A percentile compares a stretch with the other conserved stretches of the same genome.
Evolutionary conservation across 352 stramenopile species (phyloP).

Genomic region (Thraustotheca clavata): DNA sequence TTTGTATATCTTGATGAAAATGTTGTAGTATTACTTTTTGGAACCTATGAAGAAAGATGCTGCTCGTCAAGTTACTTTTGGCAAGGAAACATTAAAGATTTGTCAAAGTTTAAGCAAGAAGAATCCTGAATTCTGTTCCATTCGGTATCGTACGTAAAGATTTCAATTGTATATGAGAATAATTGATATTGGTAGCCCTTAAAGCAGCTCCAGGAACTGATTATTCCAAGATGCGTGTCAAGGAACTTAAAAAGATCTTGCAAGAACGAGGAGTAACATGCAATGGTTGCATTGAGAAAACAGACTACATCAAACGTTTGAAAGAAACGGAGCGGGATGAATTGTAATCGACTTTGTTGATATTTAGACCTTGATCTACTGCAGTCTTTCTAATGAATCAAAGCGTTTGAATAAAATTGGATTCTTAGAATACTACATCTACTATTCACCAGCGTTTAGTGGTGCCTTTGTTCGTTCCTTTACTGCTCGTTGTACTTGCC

Average conservation of each 20-base stretch:
- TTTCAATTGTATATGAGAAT: background rate
- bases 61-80: conserved; percentile 85
- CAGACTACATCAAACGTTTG: conserved; percentile 92
- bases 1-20: conserved; percentile 13
- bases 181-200: conserved; percentile 45
- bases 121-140: conserved; percentile 91
- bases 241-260: conserved; percentile 93
- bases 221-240: conserved; percentile 92
- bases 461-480: background rate
- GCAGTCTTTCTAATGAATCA: too few relatives aligned
- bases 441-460: background rate
- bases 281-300: conserved; percentile 91
- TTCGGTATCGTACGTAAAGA: conserved; percentile 86
- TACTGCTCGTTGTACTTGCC: background rate
- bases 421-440: conserved; percentile 6
- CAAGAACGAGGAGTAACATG: conserved; percentile 88
- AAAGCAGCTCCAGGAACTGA: conserved; percentile 93
- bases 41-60: conserved; percentile 92
- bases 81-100: conserved; percentile 90
- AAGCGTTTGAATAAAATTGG: conserved; percentile 9
- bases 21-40: conserved; percentile 88
- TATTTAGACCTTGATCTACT: conserved; percentile 11
- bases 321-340: conserved; percentile 87
- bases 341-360: conserved; percentile 40
- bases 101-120: conserved; percentile 92